Percentiles rank a stretch among this genome's conserved stretches.
Conservation (phyloP, 2,329 filamentous ascomycete species). For the Nemania abortiva region DNA sequence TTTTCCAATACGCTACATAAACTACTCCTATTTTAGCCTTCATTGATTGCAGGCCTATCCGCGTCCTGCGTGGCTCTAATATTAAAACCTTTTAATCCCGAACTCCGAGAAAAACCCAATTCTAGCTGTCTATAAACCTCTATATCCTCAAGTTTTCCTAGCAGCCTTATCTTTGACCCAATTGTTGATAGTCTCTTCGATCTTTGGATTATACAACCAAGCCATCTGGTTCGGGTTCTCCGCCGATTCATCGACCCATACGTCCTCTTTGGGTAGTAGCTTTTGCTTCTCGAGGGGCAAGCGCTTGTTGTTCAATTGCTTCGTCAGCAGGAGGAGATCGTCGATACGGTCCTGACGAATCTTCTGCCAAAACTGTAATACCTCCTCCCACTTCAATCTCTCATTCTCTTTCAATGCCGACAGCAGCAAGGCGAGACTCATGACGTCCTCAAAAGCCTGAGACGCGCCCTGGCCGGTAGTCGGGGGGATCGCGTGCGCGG, state of each 20-base stretch:
- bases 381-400: constrained; percentile 35
- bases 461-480: constrained; percentile 42
- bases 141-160: background rate
- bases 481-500: constrained; percentile 43
- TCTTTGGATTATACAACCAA: constrained; percentile 41
- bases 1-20: no score
- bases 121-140: background rate
- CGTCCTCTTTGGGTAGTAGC: constrained; percentile 31
- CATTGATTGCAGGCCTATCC: no score
- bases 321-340: constrained; percentile 39
- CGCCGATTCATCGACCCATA: constrained; percentile 42
- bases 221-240: constrained; percentile 44
- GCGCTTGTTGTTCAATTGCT: constrained; percentile 42
- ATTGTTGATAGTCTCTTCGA: constrained; percentile 35
- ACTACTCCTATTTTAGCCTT: no score
- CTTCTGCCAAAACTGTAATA: constrained; percentile 44
- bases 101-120: background rate
- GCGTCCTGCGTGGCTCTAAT: no score
- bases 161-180: constrained; percentile 16
- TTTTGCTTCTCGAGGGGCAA: constrained; percentile 46
- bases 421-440: constrained; percentile 39
- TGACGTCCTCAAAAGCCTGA: constrained; percentile 45
- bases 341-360: constrained; percentile 45
- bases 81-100: no score
- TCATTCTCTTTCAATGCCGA: constrained; percentile 17